Percentiles rank a stretch among this genome's conserved stretches.
Conservation (phyloP, 306 rosid genomes). For the Acacia crassicarpa region DNA sequence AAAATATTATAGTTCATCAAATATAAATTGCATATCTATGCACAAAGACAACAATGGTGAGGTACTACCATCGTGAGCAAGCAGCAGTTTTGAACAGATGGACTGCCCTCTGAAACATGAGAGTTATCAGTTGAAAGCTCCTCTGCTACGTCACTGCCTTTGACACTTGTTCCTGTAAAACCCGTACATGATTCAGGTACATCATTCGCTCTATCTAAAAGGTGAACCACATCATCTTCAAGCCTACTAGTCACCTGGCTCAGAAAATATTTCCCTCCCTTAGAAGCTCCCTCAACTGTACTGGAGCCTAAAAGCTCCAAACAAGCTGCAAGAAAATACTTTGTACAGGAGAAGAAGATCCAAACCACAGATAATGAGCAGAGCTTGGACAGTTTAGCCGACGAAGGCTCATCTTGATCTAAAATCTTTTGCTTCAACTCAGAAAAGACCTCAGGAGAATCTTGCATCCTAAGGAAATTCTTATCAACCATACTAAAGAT, state of each 20-base stretch:
- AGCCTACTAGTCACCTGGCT: constrained; percentile 55
- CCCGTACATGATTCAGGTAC: constrained; percentile 36
- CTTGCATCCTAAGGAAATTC: constrained; percentile 61
- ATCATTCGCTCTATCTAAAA: constrained; percentile 38
- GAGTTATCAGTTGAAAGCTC: constrained; percentile 45
- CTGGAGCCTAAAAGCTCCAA: constrained; percentile 63
- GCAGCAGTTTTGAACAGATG: constrained; percentile 53
- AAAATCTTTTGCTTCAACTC: constrained; percentile 60
- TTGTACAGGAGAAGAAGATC: constrained; percentile 74
- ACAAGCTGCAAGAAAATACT: constrained; percentile 78
- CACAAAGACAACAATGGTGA: constrained; percentile 26
- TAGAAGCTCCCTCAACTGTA: constrained; percentile 54
- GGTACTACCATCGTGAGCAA: constrained; percentile 73
- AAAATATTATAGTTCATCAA: neutral
- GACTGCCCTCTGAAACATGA: constrained; percentile 28
- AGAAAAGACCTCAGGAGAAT: constrained; percentile 52
- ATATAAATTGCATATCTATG: neutral
- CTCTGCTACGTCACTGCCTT: constrained; percentile 34
- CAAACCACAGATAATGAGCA: constrained; percentile 58
- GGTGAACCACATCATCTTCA: constrained; percentile 38
- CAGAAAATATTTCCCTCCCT: constrained; percentile 55
- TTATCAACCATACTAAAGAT: constrained; percentile 53
- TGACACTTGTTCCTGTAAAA: constrained; percentile 38
- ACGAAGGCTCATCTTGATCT: constrained; percentile 58
- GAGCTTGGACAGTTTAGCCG: constrained; percentile 55